Conservation (phyloP, 2,329 filamentous ascomycete genomes). For the Fusarium sp. region DNA sequence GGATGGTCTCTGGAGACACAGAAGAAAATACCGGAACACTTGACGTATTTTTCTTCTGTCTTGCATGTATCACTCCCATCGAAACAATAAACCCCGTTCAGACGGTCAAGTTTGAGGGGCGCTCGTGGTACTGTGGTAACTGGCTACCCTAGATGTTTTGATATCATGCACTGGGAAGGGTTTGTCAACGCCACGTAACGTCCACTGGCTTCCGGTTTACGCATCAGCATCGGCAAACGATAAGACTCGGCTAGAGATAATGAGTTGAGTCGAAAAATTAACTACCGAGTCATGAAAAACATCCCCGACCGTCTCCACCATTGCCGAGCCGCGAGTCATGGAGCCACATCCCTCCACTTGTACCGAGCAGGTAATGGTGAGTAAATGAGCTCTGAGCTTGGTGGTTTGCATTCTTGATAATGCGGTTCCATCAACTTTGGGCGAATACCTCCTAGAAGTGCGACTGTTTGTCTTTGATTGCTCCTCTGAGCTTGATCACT, state of each 20-base stretch:
- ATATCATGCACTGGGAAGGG: not conserved
- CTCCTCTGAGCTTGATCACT: not conserved
- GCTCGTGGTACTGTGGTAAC: not conserved
- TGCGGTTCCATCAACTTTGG: too few relatives aligned
- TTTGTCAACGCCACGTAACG: not conserved
- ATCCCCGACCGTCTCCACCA: not conserved
- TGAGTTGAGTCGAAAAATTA: not conserved
- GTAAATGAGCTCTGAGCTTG: not conserved
- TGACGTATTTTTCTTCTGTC: not conserved
- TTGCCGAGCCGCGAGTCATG: not conserved
- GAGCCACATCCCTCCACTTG: not conserved
- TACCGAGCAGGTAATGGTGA: not conserved
- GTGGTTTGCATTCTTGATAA: too few relatives aligned
- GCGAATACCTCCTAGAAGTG: not conserved
- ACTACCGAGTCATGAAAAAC: too few relatives aligned
- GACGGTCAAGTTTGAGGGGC: not conserved
- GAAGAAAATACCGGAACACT: not conserved
- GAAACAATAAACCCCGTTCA: not conserved
- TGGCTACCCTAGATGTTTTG: too few relatives aligned
- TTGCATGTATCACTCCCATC: not conserved
- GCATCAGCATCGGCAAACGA: not conserved
- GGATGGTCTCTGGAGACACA: not conserved
- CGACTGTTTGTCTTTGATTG: not conserved
- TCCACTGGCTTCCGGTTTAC: not conserved
- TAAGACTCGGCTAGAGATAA: conserved; percentile 2